phyloP scores from a whole-genome alignment of 345 rosid genomes.

The Lepidium sativum region DNA sequence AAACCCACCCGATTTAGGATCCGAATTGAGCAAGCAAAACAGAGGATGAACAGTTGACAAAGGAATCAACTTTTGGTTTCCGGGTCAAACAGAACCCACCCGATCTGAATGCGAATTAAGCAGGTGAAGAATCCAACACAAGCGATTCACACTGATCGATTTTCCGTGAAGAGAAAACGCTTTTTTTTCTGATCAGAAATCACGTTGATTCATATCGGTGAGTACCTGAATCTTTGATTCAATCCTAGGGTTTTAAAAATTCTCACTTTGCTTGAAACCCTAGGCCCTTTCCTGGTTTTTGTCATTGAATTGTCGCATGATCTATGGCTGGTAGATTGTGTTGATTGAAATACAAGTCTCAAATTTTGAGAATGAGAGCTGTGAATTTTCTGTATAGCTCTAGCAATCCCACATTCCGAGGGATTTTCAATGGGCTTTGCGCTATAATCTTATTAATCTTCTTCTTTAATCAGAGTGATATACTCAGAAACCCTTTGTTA shows the following conservation, averaged over 20 bases:
- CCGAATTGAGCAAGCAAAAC: neutral
- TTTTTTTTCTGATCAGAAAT: neutral
- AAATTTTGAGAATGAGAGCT: slow-evolving; percentile 23
- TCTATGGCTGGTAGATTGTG: neutral
- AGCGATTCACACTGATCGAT: neutral
- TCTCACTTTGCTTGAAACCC: neutral
- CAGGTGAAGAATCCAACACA: neutral
- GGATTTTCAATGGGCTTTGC: slow-evolving; percentile 36
- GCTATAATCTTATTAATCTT: slow-evolving; percentile 28
- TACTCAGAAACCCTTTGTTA: slow-evolving; percentile 25
- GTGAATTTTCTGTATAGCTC: slow-evolving; percentile 18
- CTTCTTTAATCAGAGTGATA: slow-evolving; percentile 20
- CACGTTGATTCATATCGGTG: neutral
- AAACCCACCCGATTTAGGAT: neutral
- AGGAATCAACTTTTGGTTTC: neutral
- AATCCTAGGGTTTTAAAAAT: slow-evolving; percentile 2
- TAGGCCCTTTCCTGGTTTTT: neutral
- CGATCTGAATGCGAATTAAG: neutral
- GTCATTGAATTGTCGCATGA: neutral
- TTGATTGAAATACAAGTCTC: neutral
- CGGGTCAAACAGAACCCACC: neutral
- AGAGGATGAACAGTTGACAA: neutral
- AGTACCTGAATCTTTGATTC: neutral
- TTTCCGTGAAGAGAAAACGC: neutral
- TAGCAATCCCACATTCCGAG: slow-evolving; percentile 32